Evolutionary conservation across 208 protist species (phyloP).

Genomic region (Leishmania gerbilli): DNA sequence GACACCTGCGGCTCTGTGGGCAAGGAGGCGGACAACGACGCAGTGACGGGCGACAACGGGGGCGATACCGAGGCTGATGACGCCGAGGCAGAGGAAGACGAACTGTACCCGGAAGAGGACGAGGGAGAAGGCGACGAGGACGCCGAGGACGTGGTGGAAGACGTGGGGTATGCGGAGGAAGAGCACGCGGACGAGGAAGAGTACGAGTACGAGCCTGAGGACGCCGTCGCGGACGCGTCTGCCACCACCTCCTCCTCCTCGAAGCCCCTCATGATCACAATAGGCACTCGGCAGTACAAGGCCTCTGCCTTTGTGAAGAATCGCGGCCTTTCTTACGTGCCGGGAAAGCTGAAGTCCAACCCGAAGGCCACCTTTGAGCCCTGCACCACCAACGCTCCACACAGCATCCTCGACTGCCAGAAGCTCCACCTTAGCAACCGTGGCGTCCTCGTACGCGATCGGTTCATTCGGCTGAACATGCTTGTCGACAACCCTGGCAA

Average conservation of each 20-base stretch:
- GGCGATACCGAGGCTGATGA: not conserved
- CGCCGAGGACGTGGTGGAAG: conserved; percentile 30
- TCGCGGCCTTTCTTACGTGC: conserved; percentile 40
- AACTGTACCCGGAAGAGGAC: not conserved
- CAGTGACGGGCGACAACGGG: not conserved
- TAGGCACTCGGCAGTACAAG: conserved; percentile 53
- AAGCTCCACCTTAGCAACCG: conserved; percentile 68
- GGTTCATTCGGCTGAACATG: conserved; percentile 82
- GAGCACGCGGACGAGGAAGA: conserved; percentile 33
- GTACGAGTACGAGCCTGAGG: conserved; percentile 41
- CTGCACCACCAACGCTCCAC: conserved; percentile 38
- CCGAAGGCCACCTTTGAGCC: conserved; percentile 53
- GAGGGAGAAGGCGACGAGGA: conserved; percentile 21
- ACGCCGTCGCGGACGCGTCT: conserved; percentile 2
- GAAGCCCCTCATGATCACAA: conserved; percentile 20
- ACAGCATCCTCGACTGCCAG: conserved; percentile 68
- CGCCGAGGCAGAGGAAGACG: not conserved
- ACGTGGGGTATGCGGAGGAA: conserved; percentile 18
- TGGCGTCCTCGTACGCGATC: conserved; percentile 57
- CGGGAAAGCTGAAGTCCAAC: conserved; percentile 50
- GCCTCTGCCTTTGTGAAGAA: conserved; percentile 64
- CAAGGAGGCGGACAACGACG: not conserved
- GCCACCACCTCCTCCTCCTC: not conserved
- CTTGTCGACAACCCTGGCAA: conserved; percentile 59
- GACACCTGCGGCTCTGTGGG: too few species aligned